These are phyloP conservation scores for Apiospora marii DNA, from an alignment of 2,329 filamentous ascomycete species.

Conservation along the genomic window DNA sequence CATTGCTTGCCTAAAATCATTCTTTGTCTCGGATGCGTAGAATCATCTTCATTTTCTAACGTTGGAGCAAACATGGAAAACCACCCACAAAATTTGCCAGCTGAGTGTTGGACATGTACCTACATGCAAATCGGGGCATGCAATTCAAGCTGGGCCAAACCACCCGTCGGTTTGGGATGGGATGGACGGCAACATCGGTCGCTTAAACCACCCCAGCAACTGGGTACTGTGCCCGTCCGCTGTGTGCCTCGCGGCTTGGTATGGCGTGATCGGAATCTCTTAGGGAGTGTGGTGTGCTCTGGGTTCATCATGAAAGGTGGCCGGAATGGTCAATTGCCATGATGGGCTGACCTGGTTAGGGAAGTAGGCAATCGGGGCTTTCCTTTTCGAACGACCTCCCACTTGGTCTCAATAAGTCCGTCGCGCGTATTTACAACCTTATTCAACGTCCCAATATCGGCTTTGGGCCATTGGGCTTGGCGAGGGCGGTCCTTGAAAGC, in stretches of 20 bases:
- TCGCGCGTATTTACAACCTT: neutral
- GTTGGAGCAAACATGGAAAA: slow-evolving; percentile 9
- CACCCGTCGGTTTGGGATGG: slow-evolving; percentile 9
- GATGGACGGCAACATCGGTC: slow-evolving; percentile 15
- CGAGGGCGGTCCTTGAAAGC: neutral
- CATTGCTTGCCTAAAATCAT: slow-evolving; percentile 11
- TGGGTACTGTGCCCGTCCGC: neutral
- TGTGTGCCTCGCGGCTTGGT: slow-evolving; percentile 12
- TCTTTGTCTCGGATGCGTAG: neutral
- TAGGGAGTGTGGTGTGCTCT: neutral
- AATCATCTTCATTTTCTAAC: neutral
- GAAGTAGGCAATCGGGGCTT: neutral
- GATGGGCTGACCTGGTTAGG: neutral
- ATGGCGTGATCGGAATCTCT: slow-evolving; percentile 13
- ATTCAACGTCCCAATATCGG: neutral
- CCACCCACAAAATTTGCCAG: neutral
- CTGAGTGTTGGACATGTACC: too few relatives aligned
- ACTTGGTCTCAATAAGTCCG: neutral
- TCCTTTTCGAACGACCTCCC: neutral
- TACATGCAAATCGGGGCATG: neutral
- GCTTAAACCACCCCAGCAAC: neutral
- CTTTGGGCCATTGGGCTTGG: neutral
- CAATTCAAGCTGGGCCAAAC: neutral
- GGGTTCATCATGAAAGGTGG: slow-evolving; percentile 19
- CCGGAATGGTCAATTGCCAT: slow-evolving; percentile 18